Evolutionary conservation across 371 early-diverging fungal species (phyloP).

Genomic region (Mucor circinelloides): DNA sequence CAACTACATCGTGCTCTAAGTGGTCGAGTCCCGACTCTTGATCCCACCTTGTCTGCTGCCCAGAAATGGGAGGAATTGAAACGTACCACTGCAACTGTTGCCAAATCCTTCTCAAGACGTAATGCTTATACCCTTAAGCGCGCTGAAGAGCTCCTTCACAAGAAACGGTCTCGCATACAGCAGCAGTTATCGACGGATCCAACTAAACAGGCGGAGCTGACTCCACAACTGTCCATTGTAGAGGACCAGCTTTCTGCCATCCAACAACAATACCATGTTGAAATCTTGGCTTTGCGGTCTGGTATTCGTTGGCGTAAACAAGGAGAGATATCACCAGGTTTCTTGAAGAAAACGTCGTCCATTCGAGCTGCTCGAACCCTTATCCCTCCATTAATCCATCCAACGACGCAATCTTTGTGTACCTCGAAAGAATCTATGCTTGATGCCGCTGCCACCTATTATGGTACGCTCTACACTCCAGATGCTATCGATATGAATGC

Average conservation of each 20-base stretch:
- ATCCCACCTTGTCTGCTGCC: neutral
- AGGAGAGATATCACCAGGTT: conserved; percentile 1
- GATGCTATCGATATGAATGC: neutral
- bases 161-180: neutral
- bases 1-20: neutral
- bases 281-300: conserved; percentile 2
- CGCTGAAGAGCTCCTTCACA: neutral
- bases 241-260: conserved; percentile 2
- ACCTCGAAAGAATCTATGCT: conserved; percentile 1
- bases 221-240: conserved; percentile 6
- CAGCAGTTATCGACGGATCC: neutral
- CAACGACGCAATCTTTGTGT: neutral
- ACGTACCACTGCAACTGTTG: neutral
- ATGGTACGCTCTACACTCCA: conserved; percentile 8
- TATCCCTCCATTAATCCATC: neutral
- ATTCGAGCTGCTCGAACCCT: neutral
- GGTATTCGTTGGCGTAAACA: conserved; percentile 6
- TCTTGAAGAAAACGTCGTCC: neutral
- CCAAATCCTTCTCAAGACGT: neutral
- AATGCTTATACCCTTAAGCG: neutral
- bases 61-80: conserved; percentile 15
- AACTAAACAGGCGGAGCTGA: neutral
- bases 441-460: neutral
- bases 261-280: conserved; percentile 14
- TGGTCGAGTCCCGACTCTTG: neutral